These are phyloP conservation scores for Ceratonia siliqua DNA, from an alignment of 306 rosid genomes.

Conservation along the genomic window DNA sequence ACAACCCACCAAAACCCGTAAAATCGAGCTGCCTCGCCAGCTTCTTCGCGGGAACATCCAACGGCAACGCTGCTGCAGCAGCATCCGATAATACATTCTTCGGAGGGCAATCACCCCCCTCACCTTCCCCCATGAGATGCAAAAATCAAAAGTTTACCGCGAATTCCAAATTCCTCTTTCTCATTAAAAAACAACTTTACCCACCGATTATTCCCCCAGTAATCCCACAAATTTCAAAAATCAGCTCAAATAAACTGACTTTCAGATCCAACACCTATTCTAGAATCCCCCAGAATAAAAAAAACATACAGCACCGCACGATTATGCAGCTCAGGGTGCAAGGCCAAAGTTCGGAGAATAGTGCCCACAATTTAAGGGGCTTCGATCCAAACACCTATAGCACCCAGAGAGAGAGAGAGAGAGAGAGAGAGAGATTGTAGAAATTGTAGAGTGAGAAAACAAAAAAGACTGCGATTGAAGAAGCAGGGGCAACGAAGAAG, in stretches of 20 bases:
- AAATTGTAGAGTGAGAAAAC: slow-evolving; percentile 6
- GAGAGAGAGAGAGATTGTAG: slow-evolving; percentile 5
- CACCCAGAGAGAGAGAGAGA: background rate
- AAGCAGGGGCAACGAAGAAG: slow-evolving; percentile 29
- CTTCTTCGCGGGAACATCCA: slow-evolving; percentile 82
- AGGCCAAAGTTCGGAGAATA: slow-evolving; percentile 34
- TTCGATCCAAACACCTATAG: slow-evolving; percentile 31
- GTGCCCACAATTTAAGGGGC: slow-evolving; percentile 34
- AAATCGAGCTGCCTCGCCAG: slow-evolving; percentile 97
- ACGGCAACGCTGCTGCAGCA: slow-evolving; percentile 32
- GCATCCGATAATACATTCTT: slow-evolving; percentile 57
- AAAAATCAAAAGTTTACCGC: slow-evolving; percentile 25
- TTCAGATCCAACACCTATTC: slow-evolving; percentile 41
- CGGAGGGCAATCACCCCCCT: slow-evolving; percentile 56
- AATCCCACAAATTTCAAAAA: background rate
- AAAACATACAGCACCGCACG: slow-evolving; percentile 1
- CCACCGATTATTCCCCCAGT: slow-evolving; percentile 33
- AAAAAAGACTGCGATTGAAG: slow-evolving; percentile 26
- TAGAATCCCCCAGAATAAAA: slow-evolving; percentile 11
- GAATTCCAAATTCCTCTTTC: slow-evolving; percentile 34
- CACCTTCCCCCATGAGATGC: slow-evolving; percentile 82
- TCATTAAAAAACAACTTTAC: slow-evolving; percentile 27
- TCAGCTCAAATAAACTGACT: slow-evolving; percentile 45
- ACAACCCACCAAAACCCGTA: slow-evolving; percentile 50
- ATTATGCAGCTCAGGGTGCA: slow-evolving; percentile 47